A percentile compares a stretch with the other conserved stretches of the same genome.
These are phyloP conservation scores for Heliamphora exappendiculata DNA, from an alignment of 148 eudicot species.

Conservation along the genomic window DNA sequence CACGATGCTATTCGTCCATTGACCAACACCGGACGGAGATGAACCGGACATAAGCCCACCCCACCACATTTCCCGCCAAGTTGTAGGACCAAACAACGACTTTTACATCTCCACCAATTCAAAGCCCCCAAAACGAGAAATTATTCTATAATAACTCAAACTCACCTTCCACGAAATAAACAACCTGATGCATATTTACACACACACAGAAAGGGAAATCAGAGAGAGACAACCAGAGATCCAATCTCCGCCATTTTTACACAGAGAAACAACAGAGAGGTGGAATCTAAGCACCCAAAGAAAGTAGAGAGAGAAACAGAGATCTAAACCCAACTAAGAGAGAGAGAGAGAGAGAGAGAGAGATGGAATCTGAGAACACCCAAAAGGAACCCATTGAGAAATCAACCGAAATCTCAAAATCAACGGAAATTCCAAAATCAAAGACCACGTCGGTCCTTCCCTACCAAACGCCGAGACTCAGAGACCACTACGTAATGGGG, in stretches of 20 bases:
- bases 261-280: neutral
- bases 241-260: neutral
- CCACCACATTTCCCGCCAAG: neutral
- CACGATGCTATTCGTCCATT: too few relatives aligned
- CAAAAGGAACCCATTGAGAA: slow-evolving; percentile 16
- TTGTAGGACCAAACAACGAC: neutral
- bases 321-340: too few relatives aligned
- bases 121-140: too few relatives aligned
- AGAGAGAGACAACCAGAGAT: neutral
- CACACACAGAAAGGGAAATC: too few relatives aligned
- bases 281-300: neutral
- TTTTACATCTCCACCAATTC: neutral
- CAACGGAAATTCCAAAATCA: too few relatives aligned
- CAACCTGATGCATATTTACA: neutral
- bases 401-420: slow-evolving; percentile 20
- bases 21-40: too few relatives aligned
- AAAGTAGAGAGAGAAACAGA: too few relatives aligned
- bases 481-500: slow-evolving; percentile 49
- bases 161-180: neutral
- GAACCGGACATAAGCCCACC: too few relatives aligned
- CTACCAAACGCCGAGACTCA: slow-evolving; percentile 42
- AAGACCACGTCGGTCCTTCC: slow-evolving; percentile 44
- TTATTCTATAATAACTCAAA: too few relatives aligned
- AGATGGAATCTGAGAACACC: slow-evolving; percentile 1
- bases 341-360: neutral